Conservation (phyloP, 2,329 filamentous ascomycete species). For the Xylaria sp. region DNA sequence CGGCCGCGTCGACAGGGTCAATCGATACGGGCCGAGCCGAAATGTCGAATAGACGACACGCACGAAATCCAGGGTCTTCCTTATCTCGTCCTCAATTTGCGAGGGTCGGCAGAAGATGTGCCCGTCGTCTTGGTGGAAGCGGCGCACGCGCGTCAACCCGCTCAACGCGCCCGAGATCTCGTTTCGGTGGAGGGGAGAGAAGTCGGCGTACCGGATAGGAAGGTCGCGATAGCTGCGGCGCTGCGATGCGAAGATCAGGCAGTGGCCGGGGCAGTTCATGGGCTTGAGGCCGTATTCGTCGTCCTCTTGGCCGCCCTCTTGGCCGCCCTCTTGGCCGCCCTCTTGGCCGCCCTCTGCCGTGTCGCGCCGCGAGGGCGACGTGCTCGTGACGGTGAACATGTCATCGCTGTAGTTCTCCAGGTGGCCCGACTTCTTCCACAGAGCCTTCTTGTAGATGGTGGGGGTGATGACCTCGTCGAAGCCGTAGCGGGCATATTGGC, state of each 20-base stretch:
- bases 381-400: constrained; percentile 84
- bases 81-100: constrained; percentile 71
- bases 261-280: constrained; percentile 98
- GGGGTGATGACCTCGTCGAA: constrained; percentile 91
- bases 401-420: constrained; percentile 91
- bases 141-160: constrained; percentile 89
- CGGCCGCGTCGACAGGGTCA: constrained; percentile 83
- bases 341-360: constrained; percentile 46
- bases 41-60: constrained; percentile 64
- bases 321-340: constrained; percentile 50
- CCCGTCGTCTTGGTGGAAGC: constrained; percentile 96
- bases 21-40: constrained; percentile 77
- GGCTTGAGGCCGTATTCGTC: constrained; percentile 78
- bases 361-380: constrained; percentile 56
- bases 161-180: constrained; percentile 92
- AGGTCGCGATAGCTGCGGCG: constrained; percentile 90
- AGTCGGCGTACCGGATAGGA: constrained; percentile 92
- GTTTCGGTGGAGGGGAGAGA: constrained; percentile 94
- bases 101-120: constrained; percentile 87
- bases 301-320: constrained; percentile 48
- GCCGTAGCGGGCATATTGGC: constrained; percentile 85
- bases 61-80: constrained; percentile 58
- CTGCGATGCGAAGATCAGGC: constrained; percentile 84
- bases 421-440: constrained; percentile 88
- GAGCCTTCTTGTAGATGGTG: constrained; percentile 87